Evolutionary conservation across 805 yeast genomes (phyloP).

Genomic region (Suhomyces canberraensis): DNA sequence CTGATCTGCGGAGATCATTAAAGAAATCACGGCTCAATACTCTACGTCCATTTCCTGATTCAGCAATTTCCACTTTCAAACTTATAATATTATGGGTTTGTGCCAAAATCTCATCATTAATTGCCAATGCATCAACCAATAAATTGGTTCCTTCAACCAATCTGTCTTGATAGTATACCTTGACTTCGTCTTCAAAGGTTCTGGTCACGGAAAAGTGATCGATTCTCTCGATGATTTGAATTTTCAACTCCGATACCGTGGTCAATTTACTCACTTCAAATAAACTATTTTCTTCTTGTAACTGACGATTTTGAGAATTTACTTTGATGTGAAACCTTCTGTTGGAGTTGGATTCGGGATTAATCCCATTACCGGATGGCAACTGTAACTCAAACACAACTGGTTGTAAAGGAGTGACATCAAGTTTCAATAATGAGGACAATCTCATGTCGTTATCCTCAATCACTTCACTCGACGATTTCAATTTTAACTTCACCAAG

Average conservation of each 20-base stretch:
- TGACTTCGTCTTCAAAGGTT: constrained; percentile 26
- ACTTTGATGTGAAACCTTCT: constrained; percentile 16
- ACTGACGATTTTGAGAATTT: constrained; percentile 12
- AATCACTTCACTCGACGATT: not conserved
- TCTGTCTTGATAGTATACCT: constrained; percentile 11
- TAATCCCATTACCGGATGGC: not conserved
- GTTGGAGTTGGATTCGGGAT: not conserved
- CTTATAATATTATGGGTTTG: constrained; percentile 8
- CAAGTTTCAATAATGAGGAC: constrained; percentile 17
- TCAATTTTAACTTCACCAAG: not conserved
- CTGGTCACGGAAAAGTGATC: constrained; percentile 21
- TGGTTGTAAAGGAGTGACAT: constrained; percentile 25
- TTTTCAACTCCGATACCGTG: constrained; percentile 18
- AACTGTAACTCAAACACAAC: constrained; percentile 8
- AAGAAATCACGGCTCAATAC: constrained; percentile 24
- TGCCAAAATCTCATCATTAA: not conserved
- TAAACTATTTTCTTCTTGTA: constrained; percentile 16
- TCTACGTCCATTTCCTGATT: constrained; percentile 20
- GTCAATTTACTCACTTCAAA: constrained; percentile 20
- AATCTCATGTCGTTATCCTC: constrained; percentile 10
- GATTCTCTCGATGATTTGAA: constrained; percentile 16
- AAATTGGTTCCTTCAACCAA: not conserved
- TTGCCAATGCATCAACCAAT: not conserved
- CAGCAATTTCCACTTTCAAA: constrained; percentile 14
- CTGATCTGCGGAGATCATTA: constrained; percentile 19